Percentiles rank a stretch among this genome's conserved stretches.
Conservation (phyloP, 2,329 filamentous ascomycete species). For the Lecanicillium sp. region DNA sequence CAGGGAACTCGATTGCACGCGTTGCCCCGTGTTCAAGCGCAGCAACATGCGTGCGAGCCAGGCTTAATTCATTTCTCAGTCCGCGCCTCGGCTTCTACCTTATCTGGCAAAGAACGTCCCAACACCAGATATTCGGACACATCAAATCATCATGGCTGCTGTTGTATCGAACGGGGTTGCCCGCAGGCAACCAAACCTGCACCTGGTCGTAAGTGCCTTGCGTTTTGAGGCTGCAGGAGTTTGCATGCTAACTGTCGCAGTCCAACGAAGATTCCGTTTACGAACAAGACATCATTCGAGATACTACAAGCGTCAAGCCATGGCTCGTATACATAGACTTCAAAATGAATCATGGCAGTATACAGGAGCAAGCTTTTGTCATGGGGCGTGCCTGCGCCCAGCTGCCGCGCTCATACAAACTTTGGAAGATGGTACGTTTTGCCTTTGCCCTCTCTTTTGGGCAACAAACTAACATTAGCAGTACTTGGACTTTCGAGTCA, state of each 20-base stretch:
- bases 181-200: constrained; percentile 37
- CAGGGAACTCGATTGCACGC: no score
- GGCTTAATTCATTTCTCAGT: no score
- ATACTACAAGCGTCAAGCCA: constrained; percentile 77
- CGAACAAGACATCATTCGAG: constrained; percentile 89
- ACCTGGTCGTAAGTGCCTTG: constrained; percentile 35
- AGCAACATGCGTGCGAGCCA: no score
- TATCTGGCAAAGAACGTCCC: no score
- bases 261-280: constrained; percentile 87
- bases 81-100: no score
- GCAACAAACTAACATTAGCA: constrained; percentile 21
- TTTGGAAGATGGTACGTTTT: constrained; percentile 82
- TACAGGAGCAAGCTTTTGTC: constrained; percentile 76
- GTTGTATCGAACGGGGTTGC: constrained; percentile 19
- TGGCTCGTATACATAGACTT: constrained; percentile 93
- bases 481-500: constrained; percentile 80
- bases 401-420: constrained; percentile 89
- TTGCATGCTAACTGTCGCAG: constrained; percentile 29
- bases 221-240: neutral
- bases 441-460: neutral
- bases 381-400: constrained; percentile 88
- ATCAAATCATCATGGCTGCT: constrained; percentile 9
- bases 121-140: no score
- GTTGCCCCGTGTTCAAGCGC: no score
- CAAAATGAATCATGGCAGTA: constrained; percentile 77